Evolutionary conservation across 345 rosid species (phyloP), one percentile per base, ranked within the genome.

Genomic region (Dipteronia dyeriana): DNA sequence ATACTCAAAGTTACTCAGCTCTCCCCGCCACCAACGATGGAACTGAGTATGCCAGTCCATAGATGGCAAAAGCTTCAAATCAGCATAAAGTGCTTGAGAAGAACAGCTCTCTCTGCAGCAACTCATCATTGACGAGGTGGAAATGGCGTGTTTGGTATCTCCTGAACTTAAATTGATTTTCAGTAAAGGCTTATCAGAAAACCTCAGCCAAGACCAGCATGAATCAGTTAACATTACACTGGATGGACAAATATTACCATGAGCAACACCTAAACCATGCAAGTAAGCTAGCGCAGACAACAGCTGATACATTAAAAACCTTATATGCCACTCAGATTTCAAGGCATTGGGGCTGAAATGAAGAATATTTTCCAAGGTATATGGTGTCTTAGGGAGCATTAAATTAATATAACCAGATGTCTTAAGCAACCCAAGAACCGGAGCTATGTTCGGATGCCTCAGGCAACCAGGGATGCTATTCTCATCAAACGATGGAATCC

Each of bases 21-120:
- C 97, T 75, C 98, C 97, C 75, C 74, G 89, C 97, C 95, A 92
- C 98, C 98, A 95, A 79, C 74, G 86, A 76, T 80, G 76, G 81
- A 92, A 95, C 75, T 82, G 89, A 75, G 83, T 75, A 78, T 80
- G 85, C 97, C 97, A 95, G 73, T 92, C 91, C 64, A 82, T 66
- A 63, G 83, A 78, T 60, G 78, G 82, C 56, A 89, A 88, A 72
- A 95, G 83, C 77, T 86, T 91, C 79, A 90, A 77, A 82, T 91
- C 91, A 53, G 90, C 84, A 71, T 89, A 91, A 68, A 95, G 87
- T 20, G 77, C 88, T 78, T 79, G 82, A 75, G 82, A 84, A 76
- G 81, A 86, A 84, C 97, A 95, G 73, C 62, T 85, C 59, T 88
- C 88, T 2, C 73, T 78, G 72, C 86, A 83, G 85, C 90, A 87